Evolutionary conservation across 2,329 filamentous ascomycete genomes (phyloP), one percentile per base, ranked within the genome.

Genomic region (Fusarium albosuccineum): DNA sequence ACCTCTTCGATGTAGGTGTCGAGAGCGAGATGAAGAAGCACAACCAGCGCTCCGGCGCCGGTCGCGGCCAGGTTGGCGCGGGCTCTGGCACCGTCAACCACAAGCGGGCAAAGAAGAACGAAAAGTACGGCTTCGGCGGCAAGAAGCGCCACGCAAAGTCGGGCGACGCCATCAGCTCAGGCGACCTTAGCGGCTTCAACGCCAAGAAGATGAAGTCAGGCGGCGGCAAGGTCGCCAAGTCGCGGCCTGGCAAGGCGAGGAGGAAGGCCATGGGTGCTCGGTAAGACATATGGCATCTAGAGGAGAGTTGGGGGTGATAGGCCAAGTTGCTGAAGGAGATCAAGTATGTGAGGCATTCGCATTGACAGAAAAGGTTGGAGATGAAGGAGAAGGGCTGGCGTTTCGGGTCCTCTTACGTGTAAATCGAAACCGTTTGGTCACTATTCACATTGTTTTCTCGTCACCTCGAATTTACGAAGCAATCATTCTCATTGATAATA

Each of bases 121-220:
- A 92, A 70, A 97, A 97, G 83, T 98, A 91, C 78, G 96, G 96
- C 26, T 97, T 95, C 75, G 96, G 96, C 63, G 96, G 96, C 73
- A 97, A 97, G 89, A 99, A 99, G 86, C 86, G 91, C 57, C 90
- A 94, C 77, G 81, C 86, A 58, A 99, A 99, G 88, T 97, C 94
- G 64, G 93, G 93, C 71, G 94, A 97, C 80, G 94, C 94, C 49
- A 77, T 86, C 65, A 97, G 92, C 68, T 94, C 90, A 46, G 91
- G 88, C 64, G 96, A 99, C 78, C 82, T 97, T 71, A 88, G 88
- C 65, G 89, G 87, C 2, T 98, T 97, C 82, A 94, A 91, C 56
- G 86, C 85, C 37, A 93, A 91, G 84, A 92, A 74, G 81, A 97
- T 97, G 93, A 97, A 97, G 85, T 85, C 82, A 14, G 75, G 78